Percentiles rank a stretch among this genome's conserved stretches.
Conservation (phyloP, 225 moss, liverwort and hornwort species). For the Neckera pumila region DNA sequence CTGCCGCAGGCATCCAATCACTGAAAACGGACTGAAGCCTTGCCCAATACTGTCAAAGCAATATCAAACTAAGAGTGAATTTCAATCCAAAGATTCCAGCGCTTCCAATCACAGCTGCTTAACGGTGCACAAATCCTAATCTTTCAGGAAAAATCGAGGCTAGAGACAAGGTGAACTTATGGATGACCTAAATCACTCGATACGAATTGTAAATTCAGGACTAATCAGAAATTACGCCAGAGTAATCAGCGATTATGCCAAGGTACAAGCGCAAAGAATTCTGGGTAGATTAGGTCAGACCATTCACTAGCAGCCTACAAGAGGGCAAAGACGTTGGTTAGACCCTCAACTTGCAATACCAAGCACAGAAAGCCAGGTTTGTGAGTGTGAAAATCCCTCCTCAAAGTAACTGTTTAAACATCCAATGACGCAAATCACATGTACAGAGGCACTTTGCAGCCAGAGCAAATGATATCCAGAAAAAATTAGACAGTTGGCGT, state of each 20-base stretch:
- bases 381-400: not conserved
- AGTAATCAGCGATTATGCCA: not conserved
- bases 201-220: not conserved
- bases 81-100: not conserved
- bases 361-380: not conserved
- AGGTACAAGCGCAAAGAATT: not conserved
- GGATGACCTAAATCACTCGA: not conserved
- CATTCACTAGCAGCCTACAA: not conserved
- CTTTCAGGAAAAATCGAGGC: not conserved
- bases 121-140: not conserved
- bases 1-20: constrained; percentile 12
- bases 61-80: not conserved
- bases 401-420: not conserved
- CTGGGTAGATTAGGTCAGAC: not conserved
- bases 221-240: not conserved
- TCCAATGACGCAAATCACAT: not conserved
- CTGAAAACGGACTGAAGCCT: not conserved
- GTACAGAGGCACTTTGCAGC: not conserved
- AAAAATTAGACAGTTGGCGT: not conserved
- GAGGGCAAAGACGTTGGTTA: not conserved
- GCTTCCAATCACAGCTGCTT: not conserved
- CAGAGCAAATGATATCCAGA: not conserved
- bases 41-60: not conserved
- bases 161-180: not conserved
- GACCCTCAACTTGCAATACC: not conserved